Conservation (phyloP, 768 basidiomycete species). For the Tricholoma bakamatsutake region DNA sequence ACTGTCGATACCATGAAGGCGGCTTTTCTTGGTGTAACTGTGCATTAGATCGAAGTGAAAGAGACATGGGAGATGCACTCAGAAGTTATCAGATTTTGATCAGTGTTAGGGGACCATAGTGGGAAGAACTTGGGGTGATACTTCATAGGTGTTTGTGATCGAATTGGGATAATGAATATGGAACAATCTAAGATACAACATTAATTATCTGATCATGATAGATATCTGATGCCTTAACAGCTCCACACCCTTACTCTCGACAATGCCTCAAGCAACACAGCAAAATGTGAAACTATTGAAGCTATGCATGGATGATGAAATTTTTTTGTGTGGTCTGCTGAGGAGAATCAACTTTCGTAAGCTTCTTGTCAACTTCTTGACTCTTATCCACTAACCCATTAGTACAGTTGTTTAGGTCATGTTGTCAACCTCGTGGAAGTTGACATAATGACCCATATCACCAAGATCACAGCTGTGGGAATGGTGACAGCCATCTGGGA, state of each 20-base stretch:
- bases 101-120: constrained; percentile 17
- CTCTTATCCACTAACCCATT: no score
- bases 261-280: constrained; percentile 10
- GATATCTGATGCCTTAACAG: constrained; percentile 8
- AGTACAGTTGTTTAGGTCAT: no score
- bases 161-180: constrained; percentile 17
- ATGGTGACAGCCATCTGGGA: no score
- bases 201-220: not conserved
- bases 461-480: no score
- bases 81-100: constrained; percentile 19
- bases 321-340: constrained; percentile 5
- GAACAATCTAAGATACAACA: not conserved
- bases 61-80: constrained; percentile 6
- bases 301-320: constrained; percentile 1
- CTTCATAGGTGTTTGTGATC: constrained; percentile 18
- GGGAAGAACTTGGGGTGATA: constrained; percentile 23
- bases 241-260: constrained; percentile 15
- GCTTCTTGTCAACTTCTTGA: no score
- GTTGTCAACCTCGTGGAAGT: no score
- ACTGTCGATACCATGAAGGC: no score
- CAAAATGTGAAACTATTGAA: constrained; percentile 12
- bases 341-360: no score
- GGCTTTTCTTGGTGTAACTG: no score
- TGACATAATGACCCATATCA: no score
- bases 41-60: no score